Evolutionary conservation across 2,329 filamentous ascomycete genomes (phyloP).

Genomic region (Gnomoniopsis smithogilvyi): DNA sequence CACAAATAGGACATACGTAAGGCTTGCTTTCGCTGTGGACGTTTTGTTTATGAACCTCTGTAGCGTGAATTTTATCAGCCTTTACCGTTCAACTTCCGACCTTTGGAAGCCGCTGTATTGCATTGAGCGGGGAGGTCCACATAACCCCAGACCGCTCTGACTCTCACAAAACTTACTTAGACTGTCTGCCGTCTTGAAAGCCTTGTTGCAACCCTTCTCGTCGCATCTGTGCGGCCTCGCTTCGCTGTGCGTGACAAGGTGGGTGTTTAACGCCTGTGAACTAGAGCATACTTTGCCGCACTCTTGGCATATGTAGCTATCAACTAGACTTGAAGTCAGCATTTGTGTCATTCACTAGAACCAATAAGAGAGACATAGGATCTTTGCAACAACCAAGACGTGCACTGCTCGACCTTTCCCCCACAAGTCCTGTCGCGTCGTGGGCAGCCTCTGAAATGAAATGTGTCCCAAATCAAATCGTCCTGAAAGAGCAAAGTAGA

Average conservation of each 20-base stretch:
- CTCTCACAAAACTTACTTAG: not conserved
- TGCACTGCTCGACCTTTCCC: no score
- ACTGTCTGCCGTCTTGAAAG: slow-evolving; percentile 29
- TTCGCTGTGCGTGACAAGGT: slow-evolving; percentile 64
- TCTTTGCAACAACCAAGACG: no score
- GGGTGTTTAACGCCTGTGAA: slow-evolving; percentile 65
- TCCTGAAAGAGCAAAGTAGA: no score
- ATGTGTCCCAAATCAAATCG: no score
- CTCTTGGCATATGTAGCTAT: slow-evolving; percentile 53
- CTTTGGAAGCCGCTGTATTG: not conserved
- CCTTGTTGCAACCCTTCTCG: slow-evolving; percentile 47
- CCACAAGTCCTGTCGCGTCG: no score
- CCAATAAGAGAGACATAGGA: no score
- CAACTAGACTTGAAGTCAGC: slow-evolving; percentile 40
- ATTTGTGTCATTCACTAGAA: not conserved
- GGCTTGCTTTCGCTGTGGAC: slow-evolving; percentile 55
- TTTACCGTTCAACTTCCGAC: not conserved
- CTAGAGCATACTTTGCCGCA: slow-evolving; percentile 62
- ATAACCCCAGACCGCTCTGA: not conserved
- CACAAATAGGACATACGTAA: slow-evolving; percentile 37
- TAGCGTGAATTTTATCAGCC: not conserved
- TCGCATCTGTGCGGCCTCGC: slow-evolving; percentile 61
- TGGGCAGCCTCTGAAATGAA: no score
- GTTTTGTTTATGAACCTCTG: slow-evolving; percentile 6
- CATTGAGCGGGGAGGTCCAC: not conserved